phyloP scores from a whole-genome alignment of 176 grass and related monocot genomes.

The Typha latifolia region DNA sequence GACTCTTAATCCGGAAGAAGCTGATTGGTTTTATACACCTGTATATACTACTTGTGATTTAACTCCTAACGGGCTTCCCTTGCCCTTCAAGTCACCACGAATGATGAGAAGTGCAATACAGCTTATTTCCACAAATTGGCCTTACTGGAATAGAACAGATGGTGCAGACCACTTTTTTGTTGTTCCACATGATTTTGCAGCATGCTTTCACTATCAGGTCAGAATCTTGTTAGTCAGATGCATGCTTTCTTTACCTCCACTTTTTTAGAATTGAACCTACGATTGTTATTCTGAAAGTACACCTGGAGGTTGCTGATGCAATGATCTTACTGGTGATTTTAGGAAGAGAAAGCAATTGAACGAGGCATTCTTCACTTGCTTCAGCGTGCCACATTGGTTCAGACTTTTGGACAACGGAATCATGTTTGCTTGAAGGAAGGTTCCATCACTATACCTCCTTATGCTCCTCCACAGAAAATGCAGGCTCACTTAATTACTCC shows the following conservation, averaged over 20 bases:
- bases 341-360: constrained; percentile 93
- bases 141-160: constrained; percentile 80
- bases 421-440: constrained; percentile 95
- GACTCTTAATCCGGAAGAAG: constrained; percentile 83
- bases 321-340: constrained; percentile 12
- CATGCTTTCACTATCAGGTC: constrained; percentile 94
- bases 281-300: too few relatives aligned
- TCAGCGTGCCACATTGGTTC: constrained; percentile 68
- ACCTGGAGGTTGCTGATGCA: constrained; percentile 6
- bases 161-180: constrained; percentile 91
- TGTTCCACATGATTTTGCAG: constrained; percentile 90
- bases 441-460: constrained; percentile 87
- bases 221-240: background rate
- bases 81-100: constrained; percentile 85
- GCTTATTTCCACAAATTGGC: constrained; percentile 76
- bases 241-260: background rate
- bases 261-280: background rate
- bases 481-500: constrained; percentile 84
- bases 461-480: constrained; percentile 96
- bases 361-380: constrained; percentile 79
- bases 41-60: constrained; percentile 92
- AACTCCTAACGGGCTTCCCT: constrained; percentile 67
- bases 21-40: constrained; percentile 93
- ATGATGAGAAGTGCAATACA: constrained; percentile 94
- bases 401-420: constrained; percentile 93